Conservation (phyloP, 2,329 filamentous ascomycete genomes). For the Epichloe scottii region DNA sequence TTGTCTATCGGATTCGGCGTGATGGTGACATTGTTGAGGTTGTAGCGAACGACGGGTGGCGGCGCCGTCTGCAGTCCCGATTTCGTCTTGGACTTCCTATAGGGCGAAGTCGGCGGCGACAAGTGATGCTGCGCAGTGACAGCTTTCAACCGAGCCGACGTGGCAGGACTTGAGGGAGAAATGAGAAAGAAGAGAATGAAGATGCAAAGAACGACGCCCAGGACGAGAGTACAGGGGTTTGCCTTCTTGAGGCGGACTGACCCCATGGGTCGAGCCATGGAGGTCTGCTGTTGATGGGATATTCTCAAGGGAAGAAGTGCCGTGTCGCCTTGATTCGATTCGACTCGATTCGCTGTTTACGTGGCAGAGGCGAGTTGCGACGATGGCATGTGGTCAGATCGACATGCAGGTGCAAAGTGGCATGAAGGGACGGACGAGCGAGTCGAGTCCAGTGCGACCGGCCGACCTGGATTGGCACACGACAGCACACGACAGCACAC, state of each 20-base stretch:
- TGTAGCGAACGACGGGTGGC: slow-evolving; percentile 82
- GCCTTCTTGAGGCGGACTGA: slow-evolving; percentile 65
- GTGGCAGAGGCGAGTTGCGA: slow-evolving; percentile 4
- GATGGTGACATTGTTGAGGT: slow-evolving; percentile 89
- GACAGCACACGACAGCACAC: too few species aligned
- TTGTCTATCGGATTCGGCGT: slow-evolving; percentile 64
- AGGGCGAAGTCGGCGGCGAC: slow-evolving; percentile 30
- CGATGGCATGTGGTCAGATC: slow-evolving; percentile 5
- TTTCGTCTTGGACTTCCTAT: slow-evolving; percentile 26
- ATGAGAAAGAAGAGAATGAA: slow-evolving; percentile 56
- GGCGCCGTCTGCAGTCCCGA: slow-evolving; percentile 30
- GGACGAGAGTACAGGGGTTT: slow-evolving; percentile 61
- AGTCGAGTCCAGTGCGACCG: neutral
- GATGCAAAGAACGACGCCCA: slow-evolving; percentile 61
- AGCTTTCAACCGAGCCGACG: slow-evolving; percentile 34
- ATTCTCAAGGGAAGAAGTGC: neutral
- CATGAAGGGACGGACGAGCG: neutral
- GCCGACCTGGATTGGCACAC: neutral
- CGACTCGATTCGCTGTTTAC: neutral
- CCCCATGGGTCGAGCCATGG: slow-evolving; percentile 47
- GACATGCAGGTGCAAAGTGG: neutral
- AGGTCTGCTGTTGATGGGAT: slow-evolving; percentile 7
- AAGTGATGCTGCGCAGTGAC: slow-evolving; percentile 31
- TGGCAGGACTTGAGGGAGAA: slow-evolving; percentile 35
- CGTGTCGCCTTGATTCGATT: neutral